A percentile compares a stretch with the other conserved stretches of the same genome.
These are phyloP conservation scores for Pisolithus marmoratus DNA, from an alignment of 768 basidiomycete genomes.

Conservation along the genomic window DNA sequence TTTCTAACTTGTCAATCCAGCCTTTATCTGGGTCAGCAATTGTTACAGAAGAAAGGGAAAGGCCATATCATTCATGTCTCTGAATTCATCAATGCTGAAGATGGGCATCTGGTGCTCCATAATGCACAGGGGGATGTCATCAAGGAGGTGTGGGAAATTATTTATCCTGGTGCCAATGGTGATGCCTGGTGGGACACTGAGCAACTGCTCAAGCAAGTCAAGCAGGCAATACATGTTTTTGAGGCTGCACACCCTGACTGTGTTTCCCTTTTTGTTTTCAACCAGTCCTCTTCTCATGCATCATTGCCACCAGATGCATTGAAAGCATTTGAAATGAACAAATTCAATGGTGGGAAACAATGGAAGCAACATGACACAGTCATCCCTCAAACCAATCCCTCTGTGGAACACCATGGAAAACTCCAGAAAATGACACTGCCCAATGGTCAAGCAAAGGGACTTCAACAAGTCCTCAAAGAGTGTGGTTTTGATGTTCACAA, in stretches of 20 bases:
- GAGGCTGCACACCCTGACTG: conserved; percentile 29
- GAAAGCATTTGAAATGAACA: conserved; percentile 22
- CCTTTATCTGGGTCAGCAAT: conserved; percentile 6
- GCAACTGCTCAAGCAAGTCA: conserved; percentile 5
- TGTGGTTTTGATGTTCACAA: conserved; percentile 31
- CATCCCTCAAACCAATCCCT: conserved; percentile 18
- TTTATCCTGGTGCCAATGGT: conserved; percentile 14
- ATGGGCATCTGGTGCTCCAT: conserved; percentile 23
- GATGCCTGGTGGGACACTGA: conserved; percentile 7
- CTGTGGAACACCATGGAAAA: conserved; percentile 2
- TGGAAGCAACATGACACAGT: conserved; percentile 12
- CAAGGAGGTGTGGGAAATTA: conserved; percentile 19
- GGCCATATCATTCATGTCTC: conserved; percentile 35
- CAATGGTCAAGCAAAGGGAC: conserved; percentile 19
- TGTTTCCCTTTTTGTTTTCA: conserved; percentile 9
- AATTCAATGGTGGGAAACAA: conserved; percentile 18
- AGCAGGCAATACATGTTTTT: conserved; percentile 19
- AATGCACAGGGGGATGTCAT: conserved; percentile 16
- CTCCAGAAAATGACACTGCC: conserved; percentile 32
- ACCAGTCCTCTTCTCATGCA: conserved; percentile 7
- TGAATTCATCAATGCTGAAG: conserved; percentile 32
- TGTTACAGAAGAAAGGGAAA: conserved; percentile 21
- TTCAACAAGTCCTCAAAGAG: conserved; percentile 21
- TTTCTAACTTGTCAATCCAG: background rate
- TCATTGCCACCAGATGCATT: conserved; percentile 15